These are phyloP conservation scores for Paraphoma sp. DNA, from an alignment of 2,329 filamentous ascomycete species.

Conservation along the genomic window DNA sequence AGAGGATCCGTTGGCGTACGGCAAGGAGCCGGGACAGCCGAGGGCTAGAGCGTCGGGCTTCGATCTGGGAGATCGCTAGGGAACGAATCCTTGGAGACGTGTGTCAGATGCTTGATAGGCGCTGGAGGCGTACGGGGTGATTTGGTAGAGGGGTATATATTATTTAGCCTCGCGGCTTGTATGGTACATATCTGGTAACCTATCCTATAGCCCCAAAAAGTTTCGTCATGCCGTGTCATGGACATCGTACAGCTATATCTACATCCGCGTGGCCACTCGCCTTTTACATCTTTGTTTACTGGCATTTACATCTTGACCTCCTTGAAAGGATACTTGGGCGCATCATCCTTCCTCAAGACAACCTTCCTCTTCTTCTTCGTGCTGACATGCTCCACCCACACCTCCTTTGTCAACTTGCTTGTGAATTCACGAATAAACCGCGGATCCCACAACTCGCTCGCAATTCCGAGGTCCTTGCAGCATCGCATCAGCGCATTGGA, in stretches of 20 bases:
- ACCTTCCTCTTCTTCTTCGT: slow-evolving; percentile 92
- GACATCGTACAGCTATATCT: background rate
- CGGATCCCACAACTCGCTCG: slow-evolving; percentile 95
- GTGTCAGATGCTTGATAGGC: slow-evolving; percentile 4
- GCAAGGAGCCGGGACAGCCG: slow-evolving; percentile 31
- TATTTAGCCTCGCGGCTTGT: background rate
- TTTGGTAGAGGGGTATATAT: background rate
- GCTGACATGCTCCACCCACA: slow-evolving; percentile 85
- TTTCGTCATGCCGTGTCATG: background rate
- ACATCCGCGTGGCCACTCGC: background rate
- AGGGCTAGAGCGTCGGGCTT: slow-evolving; percentile 38
- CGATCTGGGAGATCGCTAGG: slow-evolving; percentile 41
- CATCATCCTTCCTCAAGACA: slow-evolving; percentile 83
- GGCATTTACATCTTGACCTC: slow-evolving; percentile 45
- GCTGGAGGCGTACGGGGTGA: background rate
- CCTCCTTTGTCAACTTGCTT: slow-evolving; percentile 74
- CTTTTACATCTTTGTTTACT: background rate
- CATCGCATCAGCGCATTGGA: slow-evolving; percentile 97
- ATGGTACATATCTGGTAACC: slow-evolving; percentile 6
- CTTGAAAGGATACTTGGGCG: slow-evolving; percentile 70
- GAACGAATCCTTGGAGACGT: slow-evolving; percentile 14
- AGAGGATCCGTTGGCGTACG: slow-evolving; percentile 45
- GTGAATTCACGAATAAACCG: slow-evolving; percentile 85
- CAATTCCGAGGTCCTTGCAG: slow-evolving; percentile 96
- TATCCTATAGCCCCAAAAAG: background rate